Base-by-base conservation (phyloP, 2,329 filamentous ascomycete species). In the Pseudogymnoascus sp. region DNA sequence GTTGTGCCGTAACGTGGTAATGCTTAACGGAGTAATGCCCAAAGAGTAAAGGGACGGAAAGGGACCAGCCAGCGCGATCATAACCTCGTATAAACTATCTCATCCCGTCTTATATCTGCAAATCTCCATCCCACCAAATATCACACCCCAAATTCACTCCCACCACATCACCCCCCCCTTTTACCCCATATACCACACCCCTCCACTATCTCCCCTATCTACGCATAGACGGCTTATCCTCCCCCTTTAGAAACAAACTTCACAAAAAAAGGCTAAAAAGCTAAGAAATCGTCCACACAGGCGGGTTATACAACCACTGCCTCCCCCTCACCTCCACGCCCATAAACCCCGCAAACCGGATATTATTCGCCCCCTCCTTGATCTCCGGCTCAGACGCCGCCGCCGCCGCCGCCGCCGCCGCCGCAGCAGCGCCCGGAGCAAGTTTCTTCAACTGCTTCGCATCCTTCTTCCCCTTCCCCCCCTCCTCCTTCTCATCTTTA, bases 311-410 rank as follows among this genome's bases (percentile, higher is more conserved):
- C 69, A 93, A 77, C 59, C 92, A 86, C 75, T 90, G 90, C 65
- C 89, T 83, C 21, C 89, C 88, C 66, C 88, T 80, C 6, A 93
- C 89, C 75, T 93, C 89, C 33, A 92, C 81, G 16, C 82, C 84
- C 63, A 92, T 75, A 73, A 93, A 93, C 4, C 86, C 88, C 1
- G 90, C 86, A 73, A 93, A 89, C 44, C 90, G 85, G 63, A 93
- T 85, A 68, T 84, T 86, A 63, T 74, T 69, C 60, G 67, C 61
- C 37, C 70, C 69, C 66, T 74, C 71, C 62, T 73, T 71, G 19
- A 62, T 65, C 33, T 64, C 65, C 29, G 62, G 60, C 61, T 71
- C 72, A n/a, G n/a, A n/a, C n/a, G n/a, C n/a, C n/a, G n/a, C n/a
- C n/a, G n/a, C n/a, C n/a, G n/a, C n/a, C n/a, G 42, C 33, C 62